These are phyloP conservation scores for Tephrocybe sp. DNA, from an alignment of 768 basidiomycete species.

Conservation along the genomic window DNA sequence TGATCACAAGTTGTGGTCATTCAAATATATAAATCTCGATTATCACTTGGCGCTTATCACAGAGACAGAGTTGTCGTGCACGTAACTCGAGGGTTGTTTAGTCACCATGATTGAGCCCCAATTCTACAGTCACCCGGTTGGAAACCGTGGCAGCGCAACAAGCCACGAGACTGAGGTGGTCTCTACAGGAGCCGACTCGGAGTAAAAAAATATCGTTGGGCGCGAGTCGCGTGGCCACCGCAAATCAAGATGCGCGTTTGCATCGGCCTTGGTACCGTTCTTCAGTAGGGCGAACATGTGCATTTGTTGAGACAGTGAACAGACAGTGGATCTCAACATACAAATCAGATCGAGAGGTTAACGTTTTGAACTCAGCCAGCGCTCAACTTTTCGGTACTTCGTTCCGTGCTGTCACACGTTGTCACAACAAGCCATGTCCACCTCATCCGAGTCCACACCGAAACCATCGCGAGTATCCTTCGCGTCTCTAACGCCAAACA, in stretches of 20 bases:
- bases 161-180: background rate
- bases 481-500: constrained; percentile 74
- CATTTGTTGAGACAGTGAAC: background rate
- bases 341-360: background rate
- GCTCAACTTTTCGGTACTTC: background rate
- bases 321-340: too few species aligned
- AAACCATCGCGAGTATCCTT: constrained; percentile 55
- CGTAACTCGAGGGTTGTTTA: too few species aligned
- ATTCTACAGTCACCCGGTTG: background rate
- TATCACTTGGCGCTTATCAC: background rate
- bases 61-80: background rate
- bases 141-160: background rate
- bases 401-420: constrained; percentile 3
- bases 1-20: background rate
- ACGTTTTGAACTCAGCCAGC: background rate
- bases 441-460: constrained; percentile 17
- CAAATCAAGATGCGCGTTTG: background rate
- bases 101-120: background rate
- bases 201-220: background rate
- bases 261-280: background rate
- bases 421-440: constrained; percentile 12
- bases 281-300: background rate
- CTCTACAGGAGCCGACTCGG: background rate
- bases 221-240: background rate
- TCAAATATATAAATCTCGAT: background rate